Evolutionary conservation across 768 basidiomycete species (phyloP).

Genomic region (Boletus pseudo-olivaceus): DNA sequence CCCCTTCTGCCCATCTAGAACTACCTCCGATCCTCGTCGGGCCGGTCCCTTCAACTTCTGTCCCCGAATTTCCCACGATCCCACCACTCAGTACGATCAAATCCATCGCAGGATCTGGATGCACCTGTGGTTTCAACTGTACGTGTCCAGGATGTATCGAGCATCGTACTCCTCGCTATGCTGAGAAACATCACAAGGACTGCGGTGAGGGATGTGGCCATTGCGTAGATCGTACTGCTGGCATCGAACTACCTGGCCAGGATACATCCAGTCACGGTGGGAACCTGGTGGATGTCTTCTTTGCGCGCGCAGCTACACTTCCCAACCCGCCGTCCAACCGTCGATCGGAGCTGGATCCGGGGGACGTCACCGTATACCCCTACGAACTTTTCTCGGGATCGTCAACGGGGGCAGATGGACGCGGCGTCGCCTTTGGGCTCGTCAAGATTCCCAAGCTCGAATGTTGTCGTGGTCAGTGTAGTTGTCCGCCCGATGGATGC

Average conservation of each 20-base stretch:
- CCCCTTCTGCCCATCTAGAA: slow-evolving; percentile 32
- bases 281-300: slow-evolving; percentile 58
- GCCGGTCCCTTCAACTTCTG: slow-evolving; percentile 16
- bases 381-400: slow-evolving; percentile 33
- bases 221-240: slow-evolving; percentile 55
- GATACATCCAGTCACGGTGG: slow-evolving; percentile 8
- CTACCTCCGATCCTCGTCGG: slow-evolving; percentile 46
- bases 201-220: slow-evolving; percentile 53
- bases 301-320: slow-evolving; percentile 65
- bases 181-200: slow-evolving; percentile 34
- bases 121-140: slow-evolving; percentile 67
- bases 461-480: slow-evolving; percentile 62
- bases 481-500: slow-evolving; percentile 52
- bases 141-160: slow-evolving; percentile 71
- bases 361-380: slow-evolving; percentile 48
- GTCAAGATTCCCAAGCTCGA: slow-evolving; percentile 62
- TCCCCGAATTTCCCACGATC: slow-evolving; percentile 52
- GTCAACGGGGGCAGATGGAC: slow-evolving; percentile 35
- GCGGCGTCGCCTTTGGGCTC: slow-evolving; percentile 43
- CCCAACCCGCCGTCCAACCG: slow-evolving; percentile 51
- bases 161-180: slow-evolving; percentile 56
- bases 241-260: slow-evolving; percentile 41
- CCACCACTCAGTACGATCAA: slow-evolving; percentile 57
- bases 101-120: slow-evolving; percentile 64
- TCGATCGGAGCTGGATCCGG: slow-evolving; percentile 45